Conservation (phyloP, 202 grass and related monocot species). For the Digitaria exilis region DNA sequence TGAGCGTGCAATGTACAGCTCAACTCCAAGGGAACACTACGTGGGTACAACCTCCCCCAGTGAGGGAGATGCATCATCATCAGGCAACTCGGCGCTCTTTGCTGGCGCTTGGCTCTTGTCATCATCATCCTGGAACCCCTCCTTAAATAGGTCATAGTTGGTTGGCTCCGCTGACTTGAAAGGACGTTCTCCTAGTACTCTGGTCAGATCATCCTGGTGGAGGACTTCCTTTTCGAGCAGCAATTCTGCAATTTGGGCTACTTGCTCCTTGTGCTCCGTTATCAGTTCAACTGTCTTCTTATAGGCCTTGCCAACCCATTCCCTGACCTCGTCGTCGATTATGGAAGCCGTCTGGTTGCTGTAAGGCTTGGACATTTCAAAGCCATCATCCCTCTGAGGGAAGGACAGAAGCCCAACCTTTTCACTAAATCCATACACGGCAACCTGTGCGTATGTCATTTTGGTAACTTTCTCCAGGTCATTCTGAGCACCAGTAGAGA, state of each 20-base stretch:
- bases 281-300: conserved; percentile 70
- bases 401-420: conserved; percentile 98
- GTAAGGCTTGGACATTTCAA: conserved; percentile 94
- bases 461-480: conserved; percentile 98
- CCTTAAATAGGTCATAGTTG: conserved; percentile 88
- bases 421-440: conserved; percentile 92
- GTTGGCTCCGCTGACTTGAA: conserved; percentile 76
- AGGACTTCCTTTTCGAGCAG: conserved; percentile 95
- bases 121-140: conserved; percentile 75
- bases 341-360: conserved; percentile 94
- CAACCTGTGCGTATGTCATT: conserved; percentile 97
- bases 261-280: conserved; percentile 83
- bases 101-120: conserved; percentile 42
- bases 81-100: conserved; percentile 37
- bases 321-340: conserved; percentile 86
- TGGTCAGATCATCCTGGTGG: conserved; percentile 83
- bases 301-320: conserved; percentile 91
- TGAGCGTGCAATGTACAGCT: conserved; percentile 29
- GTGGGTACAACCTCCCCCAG: conserved; percentile 75
- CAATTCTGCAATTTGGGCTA: conserved; percentile 72
- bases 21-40: conserved; percentile 17
- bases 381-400: conserved; percentile 89
- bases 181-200: conserved; percentile 78
- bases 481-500: conserved; percentile 96
- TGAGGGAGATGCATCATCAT: conserved; percentile 49